These are phyloP conservation scores for Neurospora sp. DNA, from an alignment of 495 filamentous ascomycete genomes.

Conservation along the genomic window DNA sequence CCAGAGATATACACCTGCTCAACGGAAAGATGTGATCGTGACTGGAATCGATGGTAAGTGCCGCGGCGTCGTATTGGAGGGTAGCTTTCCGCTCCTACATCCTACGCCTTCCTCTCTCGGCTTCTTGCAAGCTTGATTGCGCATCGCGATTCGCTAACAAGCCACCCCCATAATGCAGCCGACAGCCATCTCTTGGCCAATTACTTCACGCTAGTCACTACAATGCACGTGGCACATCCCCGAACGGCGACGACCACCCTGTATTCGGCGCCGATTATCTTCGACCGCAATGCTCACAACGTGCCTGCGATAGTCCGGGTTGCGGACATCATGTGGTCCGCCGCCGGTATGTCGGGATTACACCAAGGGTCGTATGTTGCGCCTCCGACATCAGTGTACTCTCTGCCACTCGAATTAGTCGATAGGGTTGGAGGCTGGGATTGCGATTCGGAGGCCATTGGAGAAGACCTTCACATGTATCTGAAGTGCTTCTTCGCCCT, in stretches of 20 bases:
- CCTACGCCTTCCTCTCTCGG: not conserved
- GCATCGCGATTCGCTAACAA: slow-evolving; percentile 22
- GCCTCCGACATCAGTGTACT: slow-evolving; percentile 62
- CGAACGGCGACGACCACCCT: slow-evolving; percentile 47
- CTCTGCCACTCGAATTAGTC: slow-evolving; percentile 49
- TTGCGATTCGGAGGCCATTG: slow-evolving; percentile 54
- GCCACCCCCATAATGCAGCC: slow-evolving; percentile 31
- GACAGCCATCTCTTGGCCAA: slow-evolving; percentile 57
- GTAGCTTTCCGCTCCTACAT: not conserved
- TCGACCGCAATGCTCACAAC: slow-evolving; percentile 58
- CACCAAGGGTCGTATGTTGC: slow-evolving; percentile 48
- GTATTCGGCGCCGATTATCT: slow-evolving; percentile 60
- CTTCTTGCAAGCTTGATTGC: not conserved
- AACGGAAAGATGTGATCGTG: slow-evolving; percentile 49
- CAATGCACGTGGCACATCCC: slow-evolving; percentile 43
- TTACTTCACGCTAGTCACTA: slow-evolving; percentile 52
- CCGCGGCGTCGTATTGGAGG: not conserved
- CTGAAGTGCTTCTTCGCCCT: slow-evolving; percentile 65
- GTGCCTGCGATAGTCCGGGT: slow-evolving; percentile 57
- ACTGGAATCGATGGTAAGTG: slow-evolving; percentile 60
- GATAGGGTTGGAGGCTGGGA: slow-evolving; percentile 58
- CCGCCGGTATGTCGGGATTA: slow-evolving; percentile 54
- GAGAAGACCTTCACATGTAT: slow-evolving; percentile 66
- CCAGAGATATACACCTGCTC: slow-evolving; percentile 39
- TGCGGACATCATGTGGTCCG: slow-evolving; percentile 57